phyloP scores from a whole-genome alignment of 2,329 filamentous ascomycete species.

The Fusarium palustre region DNA sequence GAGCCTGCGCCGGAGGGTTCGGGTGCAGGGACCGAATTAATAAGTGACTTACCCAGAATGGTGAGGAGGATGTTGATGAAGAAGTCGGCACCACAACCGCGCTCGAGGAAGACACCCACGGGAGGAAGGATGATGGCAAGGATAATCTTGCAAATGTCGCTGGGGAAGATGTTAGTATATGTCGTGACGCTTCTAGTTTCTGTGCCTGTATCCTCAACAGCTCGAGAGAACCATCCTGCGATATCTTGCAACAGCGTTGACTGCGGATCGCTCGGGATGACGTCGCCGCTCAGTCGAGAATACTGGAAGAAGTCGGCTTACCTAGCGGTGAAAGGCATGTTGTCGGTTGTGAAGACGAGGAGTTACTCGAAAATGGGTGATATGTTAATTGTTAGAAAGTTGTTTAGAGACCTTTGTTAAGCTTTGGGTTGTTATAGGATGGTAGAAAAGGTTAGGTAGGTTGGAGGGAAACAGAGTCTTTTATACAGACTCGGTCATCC shows the following conservation, averaged over 20 bases:
- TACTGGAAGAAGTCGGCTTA: conserved; percentile 51
- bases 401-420: conserved; percentile 12
- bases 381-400: conserved; percentile 14
- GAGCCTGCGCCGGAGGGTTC: conserved; percentile 54
- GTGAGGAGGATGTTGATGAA: conserved; percentile 94
- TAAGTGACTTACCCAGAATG: conserved; percentile 66
- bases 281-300: conserved; percentile 17
- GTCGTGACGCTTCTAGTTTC: neutral
- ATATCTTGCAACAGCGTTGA: conserved; percentile 13
- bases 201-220: neutral
- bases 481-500: conserved; percentile 39
- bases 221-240: conserved; percentile 1
- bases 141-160: conserved; percentile 76
- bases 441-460: neutral
- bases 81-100: conserved; percentile 86
- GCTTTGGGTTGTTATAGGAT: conserved; percentile 20
- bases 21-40: conserved; percentile 43
- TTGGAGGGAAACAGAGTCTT: conserved; percentile 40
- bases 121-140: conserved; percentile 91
- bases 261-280: conserved; percentile 41
- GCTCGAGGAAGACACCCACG: conserved; percentile 93
- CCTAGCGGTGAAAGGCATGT: conserved; percentile 70
- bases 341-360: conserved; percentile 48
- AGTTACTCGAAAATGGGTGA: conserved; percentile 30
- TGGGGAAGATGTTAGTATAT: conserved; percentile 38